Conservation (phyloP, 768 basidiomycete species). For the Amanita phalloides region DNA sequence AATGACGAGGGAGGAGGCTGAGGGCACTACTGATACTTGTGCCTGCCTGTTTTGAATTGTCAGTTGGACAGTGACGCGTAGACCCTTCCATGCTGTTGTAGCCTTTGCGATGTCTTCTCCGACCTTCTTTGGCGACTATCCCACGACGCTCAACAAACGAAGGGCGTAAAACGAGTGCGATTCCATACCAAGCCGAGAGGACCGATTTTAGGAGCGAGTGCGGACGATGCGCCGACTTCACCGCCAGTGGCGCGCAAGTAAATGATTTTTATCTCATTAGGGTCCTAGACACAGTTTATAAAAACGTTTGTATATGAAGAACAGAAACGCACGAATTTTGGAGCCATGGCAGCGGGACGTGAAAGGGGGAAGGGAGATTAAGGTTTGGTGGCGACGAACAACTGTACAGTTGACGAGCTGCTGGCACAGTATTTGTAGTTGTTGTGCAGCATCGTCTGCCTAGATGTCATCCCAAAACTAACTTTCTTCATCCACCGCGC, state of each 20-base stretch:
- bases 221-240: slow-evolving; percentile 98
- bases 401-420: slow-evolving; percentile 39
- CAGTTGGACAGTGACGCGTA: slow-evolving; percentile 96
- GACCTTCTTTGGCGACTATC: slow-evolving; percentile 98
- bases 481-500: slow-evolving; percentile 8
- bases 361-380: slow-evolving; percentile 19
- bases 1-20: slow-evolving; percentile 96
- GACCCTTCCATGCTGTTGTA: slow-evolving; percentile 97
- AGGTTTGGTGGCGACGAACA: slow-evolving; percentile 42
- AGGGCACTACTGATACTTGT: slow-evolving; percentile 90
- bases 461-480: not conserved
- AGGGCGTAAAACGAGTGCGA: not conserved
- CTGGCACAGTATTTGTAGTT: slow-evolving; percentile 20
- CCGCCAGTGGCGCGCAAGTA: slow-evolving; percentile 97
- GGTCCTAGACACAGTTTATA: slow-evolving; percentile 52
- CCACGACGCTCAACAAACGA: not conserved
- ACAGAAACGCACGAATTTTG: slow-evolving; percentile 35
- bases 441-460: slow-evolving; percentile 20
- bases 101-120: slow-evolving; percentile 99
- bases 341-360: slow-evolving; percentile 14
- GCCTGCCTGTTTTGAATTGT: slow-evolving; percentile 99
- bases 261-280: slow-evolving; percentile 97
- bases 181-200: slow-evolving; percentile 91
- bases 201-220: slow-evolving; percentile 99
- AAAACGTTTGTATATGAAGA: not conserved